A percentile compares a stretch with the other conserved stretches of the same genome.
Evolutionary conservation across 208 protist species (phyloP).

Genomic region (Crithidia fasciculata): DNA sequence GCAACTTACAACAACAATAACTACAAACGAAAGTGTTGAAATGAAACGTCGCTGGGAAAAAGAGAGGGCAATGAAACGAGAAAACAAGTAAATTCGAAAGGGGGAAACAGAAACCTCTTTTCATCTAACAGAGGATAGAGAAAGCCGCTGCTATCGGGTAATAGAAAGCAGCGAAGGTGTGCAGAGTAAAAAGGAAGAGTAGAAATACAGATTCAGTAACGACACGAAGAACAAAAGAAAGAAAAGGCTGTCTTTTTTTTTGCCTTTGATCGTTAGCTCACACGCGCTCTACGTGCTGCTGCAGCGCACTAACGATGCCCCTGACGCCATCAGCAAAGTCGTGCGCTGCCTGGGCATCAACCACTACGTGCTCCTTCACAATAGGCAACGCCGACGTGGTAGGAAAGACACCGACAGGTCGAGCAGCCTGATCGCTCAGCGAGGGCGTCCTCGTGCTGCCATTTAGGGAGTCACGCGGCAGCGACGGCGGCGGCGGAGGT

Average conservation of each 20-base stretch:
- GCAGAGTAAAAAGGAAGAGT: too few species aligned
- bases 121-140: too few species aligned
- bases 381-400: constrained; percentile 18
- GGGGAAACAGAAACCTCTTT: constrained; percentile 1
- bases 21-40: background rate
- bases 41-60: background rate
- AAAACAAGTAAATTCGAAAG: too few species aligned
- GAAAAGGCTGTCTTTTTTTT: constrained; percentile 4
- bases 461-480: background rate
- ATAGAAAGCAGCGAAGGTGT: too few species aligned
- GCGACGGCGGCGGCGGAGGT: constrained; percentile 11
- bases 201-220: background rate
- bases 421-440: background rate
- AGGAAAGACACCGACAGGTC: background rate
- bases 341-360: constrained; percentile 28
- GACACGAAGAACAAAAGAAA: constrained; percentile 7
- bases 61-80: background rate
- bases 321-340: constrained; percentile 27
- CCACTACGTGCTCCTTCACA: constrained; percentile 24
- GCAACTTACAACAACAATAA: background rate
- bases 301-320: constrained; percentile 18
- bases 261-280: background rate
- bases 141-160: too few species aligned
- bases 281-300: constrained; percentile 5
- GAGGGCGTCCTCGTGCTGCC: constrained; percentile 14